Conservation (phyloP, 139 green algal species). For the Eudorina sp. region DNA sequence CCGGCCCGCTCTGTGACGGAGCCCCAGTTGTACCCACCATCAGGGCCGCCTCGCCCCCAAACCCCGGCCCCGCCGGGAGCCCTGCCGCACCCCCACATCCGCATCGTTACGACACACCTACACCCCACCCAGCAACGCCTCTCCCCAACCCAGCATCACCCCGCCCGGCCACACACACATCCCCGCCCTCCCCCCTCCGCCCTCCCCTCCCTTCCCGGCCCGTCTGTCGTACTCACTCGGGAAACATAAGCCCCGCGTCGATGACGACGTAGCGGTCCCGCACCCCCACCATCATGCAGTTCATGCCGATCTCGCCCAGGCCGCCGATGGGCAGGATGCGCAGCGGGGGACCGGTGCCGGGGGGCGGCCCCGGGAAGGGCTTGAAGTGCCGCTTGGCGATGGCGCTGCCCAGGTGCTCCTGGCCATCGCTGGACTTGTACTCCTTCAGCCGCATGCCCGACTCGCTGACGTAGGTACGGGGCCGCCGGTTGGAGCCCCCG, state of each 20-base stretch:
- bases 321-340: conserved; percentile 97
- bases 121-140: not conserved
- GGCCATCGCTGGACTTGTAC: conserved; percentile 69
- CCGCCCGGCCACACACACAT: not conserved
- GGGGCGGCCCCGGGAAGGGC: conserved; percentile 69
- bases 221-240: conserved; percentile 80
- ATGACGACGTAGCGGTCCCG: conserved; percentile 98
- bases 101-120: not conserved
- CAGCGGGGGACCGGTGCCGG: conserved; percentile 83
- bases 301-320: conserved; percentile 99
- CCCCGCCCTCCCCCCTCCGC: not conserved
- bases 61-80: no score
- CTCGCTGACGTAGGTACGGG: conserved; percentile 3
- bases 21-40: no score
- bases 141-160: not conserved
- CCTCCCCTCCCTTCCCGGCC: not conserved
- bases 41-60: no score
- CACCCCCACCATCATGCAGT: conserved; percentile 98
- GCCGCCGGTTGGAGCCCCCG: not conserved
- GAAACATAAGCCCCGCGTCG: conserved; percentile 99
- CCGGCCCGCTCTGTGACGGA: no score
- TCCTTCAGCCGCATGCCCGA: conserved; percentile 27
- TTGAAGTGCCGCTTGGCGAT: conserved; percentile 38
- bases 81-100: no score
- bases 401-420: conserved; percentile 82